Evolutionary conservation across 2,329 filamentous ascomycete genomes (phyloP).

Genomic region (Colletotrichum zoysiae): DNA sequence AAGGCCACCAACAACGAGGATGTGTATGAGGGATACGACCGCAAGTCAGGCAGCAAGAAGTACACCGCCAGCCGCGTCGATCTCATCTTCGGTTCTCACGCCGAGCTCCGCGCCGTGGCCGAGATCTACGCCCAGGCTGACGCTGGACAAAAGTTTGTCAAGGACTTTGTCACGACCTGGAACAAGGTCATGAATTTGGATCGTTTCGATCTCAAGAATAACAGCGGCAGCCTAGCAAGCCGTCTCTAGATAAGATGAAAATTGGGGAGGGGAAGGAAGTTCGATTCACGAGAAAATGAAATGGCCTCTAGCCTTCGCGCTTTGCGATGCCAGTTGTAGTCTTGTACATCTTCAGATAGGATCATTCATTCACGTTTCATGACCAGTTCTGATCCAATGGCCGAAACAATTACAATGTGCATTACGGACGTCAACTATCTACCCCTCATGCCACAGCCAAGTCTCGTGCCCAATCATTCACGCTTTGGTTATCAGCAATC

Average conservation of each 20-base stretch:
- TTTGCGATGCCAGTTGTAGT: slow-evolving; percentile 12
- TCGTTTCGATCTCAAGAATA: slow-evolving; percentile 69
- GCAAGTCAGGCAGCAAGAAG: slow-evolving; percentile 74
- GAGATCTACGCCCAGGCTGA: slow-evolving; percentile 77
- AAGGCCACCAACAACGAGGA: slow-evolving; percentile 66
- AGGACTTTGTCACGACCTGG: slow-evolving; percentile 80
- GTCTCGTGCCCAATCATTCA: not conserved
- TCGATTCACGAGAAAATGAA: not conserved
- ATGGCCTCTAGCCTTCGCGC: not conserved
- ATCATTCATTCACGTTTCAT: slow-evolving; percentile 8
- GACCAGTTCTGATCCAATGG: not conserved
- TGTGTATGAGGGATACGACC: slow-evolving; percentile 73
- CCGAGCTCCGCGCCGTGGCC: slow-evolving; percentile 77
- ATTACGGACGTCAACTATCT: not conserved
- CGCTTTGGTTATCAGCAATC: not conserved
- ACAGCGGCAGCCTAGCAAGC: slow-evolving; percentile 17
- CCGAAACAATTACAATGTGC: not conserved
- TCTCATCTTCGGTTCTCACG: slow-evolving; percentile 79
- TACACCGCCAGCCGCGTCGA: slow-evolving; percentile 78
- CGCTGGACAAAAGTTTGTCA: slow-evolving; percentile 72
- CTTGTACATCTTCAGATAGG: slow-evolving; percentile 14
- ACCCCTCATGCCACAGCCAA: not conserved
- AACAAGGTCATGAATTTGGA: slow-evolving; percentile 81
- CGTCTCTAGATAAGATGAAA: slow-evolving; percentile 18
- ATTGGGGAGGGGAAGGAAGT: not conserved